Conservation (phyloP, 306 rosid genomes). For the Gillenia trifoliata region DNA sequence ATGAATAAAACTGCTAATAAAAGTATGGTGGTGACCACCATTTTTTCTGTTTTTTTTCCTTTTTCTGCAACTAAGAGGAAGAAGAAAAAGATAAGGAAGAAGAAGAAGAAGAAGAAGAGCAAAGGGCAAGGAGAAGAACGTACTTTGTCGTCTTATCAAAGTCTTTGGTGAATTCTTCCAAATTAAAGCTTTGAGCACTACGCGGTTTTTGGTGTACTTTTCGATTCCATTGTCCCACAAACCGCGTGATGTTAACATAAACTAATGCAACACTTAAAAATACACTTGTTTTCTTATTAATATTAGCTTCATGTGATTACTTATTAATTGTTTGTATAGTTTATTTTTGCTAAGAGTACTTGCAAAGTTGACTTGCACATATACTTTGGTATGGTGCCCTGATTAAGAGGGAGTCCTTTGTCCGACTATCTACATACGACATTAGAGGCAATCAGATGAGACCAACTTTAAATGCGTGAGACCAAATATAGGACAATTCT, state of each 20-base stretch:
- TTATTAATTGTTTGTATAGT: not conserved
- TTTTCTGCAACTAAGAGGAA: conserved; percentile 7
- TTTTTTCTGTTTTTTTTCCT: conserved; percentile 18
- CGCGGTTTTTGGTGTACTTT: conserved; percentile 42
- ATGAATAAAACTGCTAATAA: conserved; percentile 48
- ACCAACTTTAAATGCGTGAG: too few relatives aligned
- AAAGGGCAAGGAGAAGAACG: not conserved
- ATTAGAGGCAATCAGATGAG: not conserved
- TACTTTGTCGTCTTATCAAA: conserved; percentile 19
- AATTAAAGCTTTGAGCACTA: not conserved
- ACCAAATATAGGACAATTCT: too few relatives aligned
- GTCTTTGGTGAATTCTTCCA: not conserved
- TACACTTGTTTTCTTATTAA: not conserved
- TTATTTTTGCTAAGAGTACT: not conserved
- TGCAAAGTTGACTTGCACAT: conserved; percentile 1
- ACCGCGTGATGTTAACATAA: conserved; percentile 42
- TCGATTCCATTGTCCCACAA: conserved; percentile 40
- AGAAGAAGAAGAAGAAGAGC: not conserved
- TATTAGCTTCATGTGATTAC: not conserved
- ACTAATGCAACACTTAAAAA: not conserved
- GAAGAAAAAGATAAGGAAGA: conserved; percentile 26
- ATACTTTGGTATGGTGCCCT: not conserved
- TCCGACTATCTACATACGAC: not conserved
- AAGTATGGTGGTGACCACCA: conserved; percentile 39
- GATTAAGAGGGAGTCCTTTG: not conserved